phyloP scores from a whole-genome alignment of 2,329 filamentous ascomycete species.

The Fusarium beomiforme region DNA sequence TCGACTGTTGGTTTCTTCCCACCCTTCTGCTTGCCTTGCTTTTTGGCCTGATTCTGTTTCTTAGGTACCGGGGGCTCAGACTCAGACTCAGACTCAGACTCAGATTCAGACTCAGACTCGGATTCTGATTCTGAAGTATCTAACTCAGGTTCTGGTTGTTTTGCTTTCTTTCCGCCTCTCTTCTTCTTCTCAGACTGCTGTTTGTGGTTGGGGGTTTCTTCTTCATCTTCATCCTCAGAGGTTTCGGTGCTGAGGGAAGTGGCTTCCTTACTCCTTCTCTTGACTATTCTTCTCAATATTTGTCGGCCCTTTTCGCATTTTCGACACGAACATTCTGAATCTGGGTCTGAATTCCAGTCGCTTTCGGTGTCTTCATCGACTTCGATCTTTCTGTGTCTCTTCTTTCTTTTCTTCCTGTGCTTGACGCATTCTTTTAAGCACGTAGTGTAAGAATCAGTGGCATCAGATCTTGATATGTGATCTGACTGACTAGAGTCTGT shows the following conservation, averaged over 20 bases:
- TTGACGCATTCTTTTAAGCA: constrained; percentile 23
- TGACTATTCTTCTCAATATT: constrained; percentile 36
- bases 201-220: constrained; percentile 27
- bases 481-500: constrained; percentile 40
- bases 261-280: constrained; percentile 24
- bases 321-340: constrained; percentile 45
- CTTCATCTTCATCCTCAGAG: constrained; percentile 31
- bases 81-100: constrained; percentile 28
- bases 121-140: constrained; percentile 38
- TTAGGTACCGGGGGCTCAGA: constrained; percentile 14
- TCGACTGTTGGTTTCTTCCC: constrained; percentile 24
- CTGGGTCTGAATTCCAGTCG: constrained; percentile 47
- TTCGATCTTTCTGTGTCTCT: constrained; percentile 13
- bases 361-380: constrained; percentile 35
- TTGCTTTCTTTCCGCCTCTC: constrained; percentile 33
- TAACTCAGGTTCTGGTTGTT: constrained; percentile 38
- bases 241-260: constrained; percentile 12
- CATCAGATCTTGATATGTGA: constrained; percentile 19
- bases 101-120: too few species aligned
- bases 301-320: constrained; percentile 38
- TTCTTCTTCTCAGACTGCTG: constrained; percentile 32
- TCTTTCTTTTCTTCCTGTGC: constrained; percentile 29
- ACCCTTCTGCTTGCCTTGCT: constrained; percentile 23
- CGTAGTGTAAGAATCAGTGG: constrained; percentile 30
- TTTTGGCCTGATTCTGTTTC: constrained; percentile 31